Percentiles rank a stretch among this genome's conserved stretches.
Evolutionary conservation across 805 yeast species (phyloP).

Genomic region (Myxozyma neotropica): DNA sequence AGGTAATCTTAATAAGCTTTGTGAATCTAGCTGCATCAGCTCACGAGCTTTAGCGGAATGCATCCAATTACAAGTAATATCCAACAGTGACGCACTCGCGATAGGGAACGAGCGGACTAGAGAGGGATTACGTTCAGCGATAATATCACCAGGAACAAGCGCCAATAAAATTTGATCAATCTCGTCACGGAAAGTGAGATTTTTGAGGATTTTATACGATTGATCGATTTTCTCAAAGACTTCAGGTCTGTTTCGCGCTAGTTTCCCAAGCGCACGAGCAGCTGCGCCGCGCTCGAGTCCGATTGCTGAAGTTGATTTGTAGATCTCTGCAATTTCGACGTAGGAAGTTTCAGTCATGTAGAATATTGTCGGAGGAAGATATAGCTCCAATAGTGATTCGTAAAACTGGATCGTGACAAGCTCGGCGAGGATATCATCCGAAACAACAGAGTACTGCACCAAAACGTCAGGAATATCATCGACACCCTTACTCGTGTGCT

Average conservation of each 20-base stretch:
- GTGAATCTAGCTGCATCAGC: constrained; percentile 16
- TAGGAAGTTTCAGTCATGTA: constrained; percentile 10
- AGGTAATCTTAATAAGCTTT: constrained; percentile 21
- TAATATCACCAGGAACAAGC: constrained; percentile 19
- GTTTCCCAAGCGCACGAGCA: constrained; percentile 20
- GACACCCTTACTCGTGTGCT: constrained; percentile 14
- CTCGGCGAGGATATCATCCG: constrained; percentile 22
- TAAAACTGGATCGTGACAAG: constrained; percentile 27
- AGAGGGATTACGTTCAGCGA: constrained; percentile 17
- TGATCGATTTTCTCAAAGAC: constrained; percentile 16
- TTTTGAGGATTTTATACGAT: constrained; percentile 1
- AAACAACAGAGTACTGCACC: constrained; percentile 2
- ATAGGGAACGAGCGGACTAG: constrained; percentile 21
- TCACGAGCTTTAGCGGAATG: constrained; percentile 10
- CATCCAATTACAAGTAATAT: constrained; percentile 16
- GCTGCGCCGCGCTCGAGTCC: constrained; percentile 23
- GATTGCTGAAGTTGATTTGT: background rate
- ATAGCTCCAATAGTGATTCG: constrained; percentile 18
- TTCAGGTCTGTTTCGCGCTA: constrained; percentile 15
- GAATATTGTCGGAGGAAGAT: constrained; percentile 26
- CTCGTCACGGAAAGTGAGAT: constrained; percentile 24
- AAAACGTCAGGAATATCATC: constrained; percentile 20
- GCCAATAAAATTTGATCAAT: constrained; percentile 17
- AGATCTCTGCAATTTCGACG: constrained; percentile 14
- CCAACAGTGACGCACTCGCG: constrained; percentile 9